Base-by-base conservation (phyloP, 164 flowering plant genomes). In the Cinnamomum chago region DNA sequence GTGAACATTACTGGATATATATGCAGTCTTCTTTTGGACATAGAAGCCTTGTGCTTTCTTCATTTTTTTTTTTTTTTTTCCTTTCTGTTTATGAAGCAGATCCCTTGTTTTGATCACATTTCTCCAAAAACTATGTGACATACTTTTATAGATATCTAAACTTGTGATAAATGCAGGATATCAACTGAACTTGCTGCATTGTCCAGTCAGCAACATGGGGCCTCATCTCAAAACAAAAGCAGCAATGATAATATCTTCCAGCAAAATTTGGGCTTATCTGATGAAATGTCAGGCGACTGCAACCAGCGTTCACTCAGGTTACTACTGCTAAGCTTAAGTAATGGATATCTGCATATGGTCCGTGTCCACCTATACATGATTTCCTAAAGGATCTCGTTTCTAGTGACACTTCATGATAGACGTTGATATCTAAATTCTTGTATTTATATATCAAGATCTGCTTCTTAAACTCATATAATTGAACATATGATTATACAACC, bases 261-360 rank as follows among this genome's bases (percentile, higher is more conserved):
- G 67, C 86, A 81, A 81, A 83, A 77, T 74, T 15, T 65, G 73
- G 68, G 74, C 3, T 23, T 71, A 20, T 69, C 71, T 50, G 86
- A 78, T 33, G 87, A 84, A 40, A 71, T 76, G 47, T 40, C 47
- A 1, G 47, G 47, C 47, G 85, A 86, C 25, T 73, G 58, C 58
- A 81, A 78, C 72, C 85, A 88, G 66, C 76, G 67, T 64, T 75
- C 85, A 65, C 51, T 77, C 74, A 84, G 89, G 92, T 90, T n/a
- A 52, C 12, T 62, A 69, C 76, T 69, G 40, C 50, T 58, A 22
- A 24, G 14, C 50, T 30, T 35, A 60, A 28, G 69, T 66, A 27
- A 28, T 30, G 11, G 17, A 17, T 33, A 58, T 51, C 64, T 23
- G 7, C 14, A 33, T 70, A 25, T 25, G 4, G 67, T 23, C 12